A percentile compares a stretch with the other conserved stretches of the same genome.
phyloP scores from a whole-genome alignment of 371 early-diverging fungal species.

The Mortierella sp. region DNA sequence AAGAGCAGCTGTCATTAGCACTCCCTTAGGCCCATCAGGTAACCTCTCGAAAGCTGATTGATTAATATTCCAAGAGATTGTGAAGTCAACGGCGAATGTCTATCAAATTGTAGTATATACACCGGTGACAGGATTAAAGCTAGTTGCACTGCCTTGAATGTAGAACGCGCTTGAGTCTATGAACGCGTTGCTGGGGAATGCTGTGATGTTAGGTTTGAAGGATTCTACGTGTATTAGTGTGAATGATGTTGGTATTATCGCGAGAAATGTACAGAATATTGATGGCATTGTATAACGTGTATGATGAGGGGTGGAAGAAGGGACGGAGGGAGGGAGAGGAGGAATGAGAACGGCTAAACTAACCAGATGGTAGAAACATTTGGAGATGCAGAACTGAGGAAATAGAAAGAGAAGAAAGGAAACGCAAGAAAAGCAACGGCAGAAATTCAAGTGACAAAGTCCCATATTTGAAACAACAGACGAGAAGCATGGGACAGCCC shows the following conservation, averaged over 20 bases:
- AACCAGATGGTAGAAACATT: neutral
- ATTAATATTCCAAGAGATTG: slow-evolving; percentile 16
- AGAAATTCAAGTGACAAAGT: neutral
- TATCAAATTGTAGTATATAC: neutral
- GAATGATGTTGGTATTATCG: neutral
- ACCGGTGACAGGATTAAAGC: neutral
- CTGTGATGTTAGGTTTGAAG: neutral
- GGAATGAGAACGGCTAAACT: neutral
- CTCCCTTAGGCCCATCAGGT: slow-evolving; percentile 4
- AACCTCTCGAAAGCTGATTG: slow-evolving; percentile 8
- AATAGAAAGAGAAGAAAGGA: neutral
- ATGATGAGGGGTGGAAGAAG: neutral
- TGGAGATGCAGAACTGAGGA: neutral
- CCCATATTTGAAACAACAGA: neutral
- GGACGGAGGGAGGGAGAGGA: no score
- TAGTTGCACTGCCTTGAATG: neutral
- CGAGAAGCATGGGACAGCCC: neutral
- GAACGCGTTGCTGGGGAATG: neutral
- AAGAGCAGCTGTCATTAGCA: neutral
- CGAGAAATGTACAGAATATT: neutral
- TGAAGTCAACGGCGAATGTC: slow-evolving; percentile 22
- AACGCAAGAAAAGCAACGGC: neutral
- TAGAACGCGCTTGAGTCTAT: neutral
- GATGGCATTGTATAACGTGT: neutral
- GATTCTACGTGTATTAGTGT: neutral